Conservation (phyloP, 495 filamentous ascomycete genomes). For the Podospora tetraspora region DNA sequence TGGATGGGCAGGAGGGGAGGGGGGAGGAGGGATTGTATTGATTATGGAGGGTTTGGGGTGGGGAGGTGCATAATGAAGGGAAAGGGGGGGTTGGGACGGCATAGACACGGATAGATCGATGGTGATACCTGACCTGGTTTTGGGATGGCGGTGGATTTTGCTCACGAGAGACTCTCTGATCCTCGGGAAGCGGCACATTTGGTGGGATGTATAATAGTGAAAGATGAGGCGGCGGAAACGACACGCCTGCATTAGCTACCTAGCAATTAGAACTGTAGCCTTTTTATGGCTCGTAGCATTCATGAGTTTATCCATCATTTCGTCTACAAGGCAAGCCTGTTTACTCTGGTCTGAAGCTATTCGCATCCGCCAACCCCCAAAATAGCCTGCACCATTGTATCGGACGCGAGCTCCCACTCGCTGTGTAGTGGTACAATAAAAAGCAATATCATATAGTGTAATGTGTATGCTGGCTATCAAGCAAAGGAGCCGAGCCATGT, state of each 20-base stretch:
- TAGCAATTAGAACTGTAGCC: neutral
- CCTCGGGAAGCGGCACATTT: neutral
- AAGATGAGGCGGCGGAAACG: neutral
- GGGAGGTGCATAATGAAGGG: neutral
- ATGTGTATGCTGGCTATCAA: neutral
- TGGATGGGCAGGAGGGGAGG: neutral
- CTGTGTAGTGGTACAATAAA: neutral
- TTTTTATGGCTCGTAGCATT: neutral
- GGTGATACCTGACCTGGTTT: neutral
- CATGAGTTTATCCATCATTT: neutral
- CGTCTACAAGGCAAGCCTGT: neutral
- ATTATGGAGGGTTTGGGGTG: neutral
- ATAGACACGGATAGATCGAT: neutral
- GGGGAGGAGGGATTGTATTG: constrained; percentile 1
- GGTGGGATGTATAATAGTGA: neutral
- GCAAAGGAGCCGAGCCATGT: neutral
- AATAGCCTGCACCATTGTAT: no score
- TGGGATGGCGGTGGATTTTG: neutral
- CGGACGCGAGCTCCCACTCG: no score
- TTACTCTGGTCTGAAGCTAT: neutral
- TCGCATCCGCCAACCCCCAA: neutral
- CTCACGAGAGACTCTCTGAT: neutral
- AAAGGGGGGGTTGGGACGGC: neutral
- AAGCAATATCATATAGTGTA: neutral
- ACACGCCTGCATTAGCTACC: neutral